Percentiles rank a stretch among this genome's conserved stretches.
These are phyloP conservation scores for Herpetomonas samuelpessoai DNA, from an alignment of 208 protist species.

Conservation along the genomic window DNA sequence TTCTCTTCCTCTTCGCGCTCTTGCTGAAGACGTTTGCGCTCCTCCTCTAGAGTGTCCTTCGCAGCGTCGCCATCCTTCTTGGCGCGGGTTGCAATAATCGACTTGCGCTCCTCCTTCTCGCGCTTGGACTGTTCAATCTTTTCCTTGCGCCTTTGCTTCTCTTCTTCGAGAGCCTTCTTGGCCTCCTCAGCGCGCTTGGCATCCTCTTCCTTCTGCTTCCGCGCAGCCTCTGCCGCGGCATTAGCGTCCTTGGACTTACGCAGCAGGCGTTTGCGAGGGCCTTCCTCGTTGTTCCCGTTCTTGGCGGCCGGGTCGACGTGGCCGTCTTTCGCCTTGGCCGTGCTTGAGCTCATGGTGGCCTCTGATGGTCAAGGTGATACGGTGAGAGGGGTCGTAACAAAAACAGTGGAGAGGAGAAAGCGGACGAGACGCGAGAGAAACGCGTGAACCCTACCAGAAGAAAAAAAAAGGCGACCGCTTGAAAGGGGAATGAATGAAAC, in stretches of 20 bases:
- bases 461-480: too few relatives aligned
- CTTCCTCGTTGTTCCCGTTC: not conserved
- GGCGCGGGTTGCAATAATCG: too few relatives aligned
- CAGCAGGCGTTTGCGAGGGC: constrained; percentile 30
- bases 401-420: too few relatives aligned
- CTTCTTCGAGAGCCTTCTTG: not conserved
- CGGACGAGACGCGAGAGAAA: too few relatives aligned
- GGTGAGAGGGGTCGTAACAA: too few relatives aligned
- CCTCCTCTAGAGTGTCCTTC: constrained; percentile 1
- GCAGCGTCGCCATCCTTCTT: too few relatives aligned
- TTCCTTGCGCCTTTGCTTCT: not conserved
- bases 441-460: too few relatives aligned
- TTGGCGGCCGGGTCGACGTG: constrained; percentile 14
- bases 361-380: too few relatives aligned
- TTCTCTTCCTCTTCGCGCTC: constrained; percentile 24
- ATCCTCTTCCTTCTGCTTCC: constrained; percentile 6
- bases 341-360: constrained; percentile 13
- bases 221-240: constrained; percentile 4
- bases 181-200: constrained; percentile 1
- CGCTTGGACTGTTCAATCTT: not conserved
- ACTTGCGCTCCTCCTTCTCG: not conserved
- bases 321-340: not conserved
- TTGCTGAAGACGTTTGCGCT: not conserved
- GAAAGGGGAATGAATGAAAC: too few relatives aligned
- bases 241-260: constrained; percentile 24